Conservation (phyloP, 192 early-diverging fungal species). For the Chytriomyces confervae region DNA sequence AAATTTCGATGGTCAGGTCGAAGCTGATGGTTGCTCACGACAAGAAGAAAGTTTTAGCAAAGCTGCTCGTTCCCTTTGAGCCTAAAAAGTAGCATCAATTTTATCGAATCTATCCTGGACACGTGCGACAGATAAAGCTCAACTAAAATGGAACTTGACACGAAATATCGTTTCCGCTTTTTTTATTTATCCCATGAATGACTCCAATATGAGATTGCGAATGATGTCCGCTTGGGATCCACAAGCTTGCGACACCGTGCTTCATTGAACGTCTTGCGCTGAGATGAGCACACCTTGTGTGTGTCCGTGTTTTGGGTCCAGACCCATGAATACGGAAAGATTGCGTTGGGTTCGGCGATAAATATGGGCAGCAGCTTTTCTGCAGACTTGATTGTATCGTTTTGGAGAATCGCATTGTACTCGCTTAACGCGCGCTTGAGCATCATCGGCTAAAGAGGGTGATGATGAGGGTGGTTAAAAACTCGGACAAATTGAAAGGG, state of each 20-base stretch:
- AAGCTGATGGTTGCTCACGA: slow-evolving; percentile 36
- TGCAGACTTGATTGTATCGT: not conserved
- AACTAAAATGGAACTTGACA: too few species aligned
- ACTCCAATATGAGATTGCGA: slow-evolving; percentile 19
- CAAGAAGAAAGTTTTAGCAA: slow-evolving; percentile 39
- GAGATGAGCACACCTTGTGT: slow-evolving; percentile 1
- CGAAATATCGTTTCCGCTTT: too few species aligned
- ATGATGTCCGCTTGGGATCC: slow-evolving; percentile 19
- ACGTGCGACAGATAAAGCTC: not conserved
- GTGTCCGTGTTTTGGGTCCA: not conserved
- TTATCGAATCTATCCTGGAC: not conserved
- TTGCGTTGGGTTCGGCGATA: slow-evolving; percentile 7
- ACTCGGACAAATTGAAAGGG: not conserved
- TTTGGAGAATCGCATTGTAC: not conserved
- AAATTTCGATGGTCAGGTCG: slow-evolving; percentile 31
- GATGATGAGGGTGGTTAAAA: not conserved
- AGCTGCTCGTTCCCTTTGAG: slow-evolving; percentile 30
- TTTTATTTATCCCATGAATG: slow-evolving; percentile 12
- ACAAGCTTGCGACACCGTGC: not conserved
- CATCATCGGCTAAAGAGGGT: slow-evolving; percentile 1
- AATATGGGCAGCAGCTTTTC: not conserved
- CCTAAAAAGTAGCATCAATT: slow-evolving; percentile 4
- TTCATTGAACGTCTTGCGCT: slow-evolving; percentile 7
- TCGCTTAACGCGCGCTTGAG: slow-evolving; percentile 4
- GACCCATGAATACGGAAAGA: slow-evolving; percentile 26